Evolutionary conservation across 768 basidiomycete species (phyloP), one percentile per base, ranked within the genome.

Genomic region (Boletales sp.): DNA sequence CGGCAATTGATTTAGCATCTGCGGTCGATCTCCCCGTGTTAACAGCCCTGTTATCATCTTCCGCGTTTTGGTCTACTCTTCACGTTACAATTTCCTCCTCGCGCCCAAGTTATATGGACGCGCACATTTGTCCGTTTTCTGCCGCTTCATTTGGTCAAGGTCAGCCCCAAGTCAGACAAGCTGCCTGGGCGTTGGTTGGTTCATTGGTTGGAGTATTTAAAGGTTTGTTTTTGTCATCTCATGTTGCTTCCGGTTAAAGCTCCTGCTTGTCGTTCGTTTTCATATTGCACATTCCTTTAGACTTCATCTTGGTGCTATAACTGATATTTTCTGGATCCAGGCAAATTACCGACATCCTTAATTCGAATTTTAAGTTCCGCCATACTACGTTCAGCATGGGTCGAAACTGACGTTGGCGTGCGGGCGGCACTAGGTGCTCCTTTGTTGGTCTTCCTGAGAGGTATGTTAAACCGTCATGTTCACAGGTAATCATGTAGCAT

Each of bases 121-220:
- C 81, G 9, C 53, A 39, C 15, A 2, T 14, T 9, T 62, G 60
- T 44, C 49, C 57, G 5, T 60, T 57, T 11, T 54, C 60, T 11
- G 18, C 19, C 2, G 43, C 34, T n/a, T 50, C 56, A 12, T 65
- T 87, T 54, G 90, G 89, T 1, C 72, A 70, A 32, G 73, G 66
- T 3, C 89, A 93, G 57, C 87, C 90, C 3, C 75, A 74, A 36
- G 85, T 92, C 30, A 78, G 93, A 15, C 79, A 83, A 61, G 76
- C 84, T 11, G 80, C 82, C 0, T 95, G 93, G 86, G 59, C 56
- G 84, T 8, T 61, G 87, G 11, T 75, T 74, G 48, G 63, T 67
- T 9, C 58, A 83, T 17, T 64, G 38, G 28, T 59, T 80, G n/a
- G 65, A 64, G 38, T 65, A 47, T 21, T 74, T 69, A 76, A 79